Base-by-base conservation (phyloP, 345 rosid genomes). In the Hibiscus tridactylites region DNA sequence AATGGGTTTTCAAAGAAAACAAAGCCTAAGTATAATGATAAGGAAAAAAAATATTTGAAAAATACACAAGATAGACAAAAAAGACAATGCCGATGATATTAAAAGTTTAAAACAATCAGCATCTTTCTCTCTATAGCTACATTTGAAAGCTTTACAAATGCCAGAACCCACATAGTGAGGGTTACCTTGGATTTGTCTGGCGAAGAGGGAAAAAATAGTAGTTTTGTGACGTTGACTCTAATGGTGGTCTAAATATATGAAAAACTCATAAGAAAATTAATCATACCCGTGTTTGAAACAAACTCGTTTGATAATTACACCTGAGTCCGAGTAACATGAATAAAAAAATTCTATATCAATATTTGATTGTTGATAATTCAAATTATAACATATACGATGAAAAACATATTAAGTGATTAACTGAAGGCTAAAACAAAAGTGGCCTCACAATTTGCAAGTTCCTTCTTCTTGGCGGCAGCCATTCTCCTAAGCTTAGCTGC, bases 401-500 rank as follows among this genome's bases (percentile, higher is more conserved):
- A 31, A 28, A 44, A 29, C 24, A 64, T 24, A 17, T 37, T 6
- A 62, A 35, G 66, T 35, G 5, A 35, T 62, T 16, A 35, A 62
- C 6, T 19, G 53, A 37, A 31, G 47, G 19, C 19, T 12, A 68
- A 28, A 31, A 37, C 33, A 11, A 35, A 65, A 67, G 44, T 31
- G 76, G 73, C 56, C 90, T 83, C 79, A 94, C 97, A 74, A 24
- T 78, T 88, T 67, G 85, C 75, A 72, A 94, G 90, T 76, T 91
- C 95, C 80, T 91, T 91, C 87, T 94, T 95, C 82, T 91, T 94
- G 67, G 96, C 84, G 70, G 89, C 88, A 9, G 91, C 91, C 26
- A 72, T 35, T 74, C 93, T 84, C 81, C 88, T 85, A 71, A 88
- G 96, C 77, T 88, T 90, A 8, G 92, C 87, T 3, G 92, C 91